Conservation (phyloP, 1,284 basidiomycete species). For the Inonotus obliquus region DNA sequence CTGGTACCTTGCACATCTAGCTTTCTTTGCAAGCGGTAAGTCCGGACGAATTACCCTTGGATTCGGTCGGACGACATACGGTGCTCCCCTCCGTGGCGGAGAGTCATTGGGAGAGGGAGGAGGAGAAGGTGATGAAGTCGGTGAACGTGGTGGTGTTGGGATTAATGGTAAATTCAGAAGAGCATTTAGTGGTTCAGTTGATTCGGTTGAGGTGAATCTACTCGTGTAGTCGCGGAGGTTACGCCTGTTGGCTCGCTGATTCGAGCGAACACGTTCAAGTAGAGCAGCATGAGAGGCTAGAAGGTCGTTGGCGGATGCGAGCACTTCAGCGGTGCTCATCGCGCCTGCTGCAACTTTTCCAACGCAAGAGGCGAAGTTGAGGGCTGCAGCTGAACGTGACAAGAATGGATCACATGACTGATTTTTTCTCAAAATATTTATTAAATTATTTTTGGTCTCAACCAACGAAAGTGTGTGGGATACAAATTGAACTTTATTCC, state of each 20-base stretch:
- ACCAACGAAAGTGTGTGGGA: background rate
- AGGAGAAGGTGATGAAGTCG: constrained; percentile 41
- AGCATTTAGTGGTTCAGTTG: constrained; percentile 38
- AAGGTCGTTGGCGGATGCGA: constrained; percentile 34
- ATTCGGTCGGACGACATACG: constrained; percentile 42
- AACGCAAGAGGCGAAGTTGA: background rate
- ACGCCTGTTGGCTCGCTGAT: constrained; percentile 35
- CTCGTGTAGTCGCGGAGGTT: constrained; percentile 29
- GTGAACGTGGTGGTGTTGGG: constrained; percentile 27
- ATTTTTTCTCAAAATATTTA: too few species aligned
- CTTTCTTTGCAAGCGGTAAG: constrained; percentile 65
- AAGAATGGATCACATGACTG: background rate
- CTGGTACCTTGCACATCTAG: constrained; percentile 56
- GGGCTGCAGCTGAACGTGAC: background rate
- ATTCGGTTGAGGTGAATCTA: constrained; percentile 23
- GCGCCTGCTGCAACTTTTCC: background rate
- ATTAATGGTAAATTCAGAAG: constrained; percentile 37
- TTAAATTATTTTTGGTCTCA: too few species aligned
- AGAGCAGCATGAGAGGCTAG: constrained; percentile 38
- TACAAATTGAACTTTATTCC: background rate
- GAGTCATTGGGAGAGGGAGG: constrained; percentile 32
- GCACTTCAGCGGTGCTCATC: constrained; percentile 17
- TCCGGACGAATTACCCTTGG: constrained; percentile 42
- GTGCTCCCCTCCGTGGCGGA: background rate
- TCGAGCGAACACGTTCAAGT: constrained; percentile 32